Percentiles rank a stretch among this genome's conserved stretches.
Conservation (phyloP, 2,329 filamentous ascomycete species). For the Acrodontium crateriforme region DNA sequence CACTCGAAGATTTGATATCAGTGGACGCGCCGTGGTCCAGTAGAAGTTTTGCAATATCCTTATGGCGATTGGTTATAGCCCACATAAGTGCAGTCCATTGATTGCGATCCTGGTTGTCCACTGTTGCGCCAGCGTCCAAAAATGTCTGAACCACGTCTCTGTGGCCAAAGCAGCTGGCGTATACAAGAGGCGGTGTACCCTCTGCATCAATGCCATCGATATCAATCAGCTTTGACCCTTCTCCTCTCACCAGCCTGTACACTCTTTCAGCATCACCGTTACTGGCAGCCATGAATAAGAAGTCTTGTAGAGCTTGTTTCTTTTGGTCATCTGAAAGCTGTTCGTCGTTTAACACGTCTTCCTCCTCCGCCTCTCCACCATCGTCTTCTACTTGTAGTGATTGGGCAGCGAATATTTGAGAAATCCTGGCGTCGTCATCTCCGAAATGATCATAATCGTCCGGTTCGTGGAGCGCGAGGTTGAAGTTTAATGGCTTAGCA, state of each 20-base stretch:
- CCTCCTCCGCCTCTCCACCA: conserved; percentile 61
- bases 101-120: conserved; percentile 89
- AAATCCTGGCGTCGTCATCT: conserved; percentile 75
- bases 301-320: conserved; percentile 66
- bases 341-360: conserved; percentile 60
- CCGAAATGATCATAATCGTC: conserved; percentile 44
- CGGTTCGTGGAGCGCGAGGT: conserved; percentile 68
- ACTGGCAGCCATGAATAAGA: conserved; percentile 86
- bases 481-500: conserved; percentile 74
- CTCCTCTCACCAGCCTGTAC: conserved; percentile 58
- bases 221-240: conserved; percentile 62
- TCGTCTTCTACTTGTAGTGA: conserved; percentile 64
- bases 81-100: conserved; percentile 98
- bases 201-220: conserved; percentile 84
- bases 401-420: conserved; percentile 92
- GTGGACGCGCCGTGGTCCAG: conserved; percentile 91
- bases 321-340: conserved; percentile 67
- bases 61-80: conserved; percentile 98
- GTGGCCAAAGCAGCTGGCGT: conserved; percentile 96
- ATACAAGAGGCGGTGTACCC: conserved; percentile 90
- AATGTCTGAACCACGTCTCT: conserved; percentile 74
- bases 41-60: conserved; percentile 82
- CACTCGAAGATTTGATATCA: conserved; percentile 86
- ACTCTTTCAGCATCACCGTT: conserved; percentile 85
- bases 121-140: conserved; percentile 71